A percentile compares a stretch with the other conserved stretches of the same genome.
Conservation (phyloP, 176 grass and related monocot species). For the Ananas comosus region DNA sequence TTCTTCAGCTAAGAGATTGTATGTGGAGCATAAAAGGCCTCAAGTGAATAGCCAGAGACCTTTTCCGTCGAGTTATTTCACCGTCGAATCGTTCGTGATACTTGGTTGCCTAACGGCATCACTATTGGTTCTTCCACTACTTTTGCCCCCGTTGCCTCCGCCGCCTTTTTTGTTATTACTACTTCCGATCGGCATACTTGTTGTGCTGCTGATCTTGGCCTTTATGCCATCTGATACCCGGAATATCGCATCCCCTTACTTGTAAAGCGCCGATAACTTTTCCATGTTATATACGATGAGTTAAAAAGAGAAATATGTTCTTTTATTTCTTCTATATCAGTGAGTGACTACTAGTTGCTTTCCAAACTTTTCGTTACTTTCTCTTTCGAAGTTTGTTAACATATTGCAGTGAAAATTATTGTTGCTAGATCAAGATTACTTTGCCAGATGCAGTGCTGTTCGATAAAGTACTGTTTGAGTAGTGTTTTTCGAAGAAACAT, state of each 20-base stretch:
- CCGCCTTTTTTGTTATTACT: slow-evolving; percentile 45
- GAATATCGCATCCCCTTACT: slow-evolving; percentile 15
- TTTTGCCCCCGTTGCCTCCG: slow-evolving; percentile 48
- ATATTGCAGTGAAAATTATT: too few species aligned
- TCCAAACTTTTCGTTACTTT: too few species aligned
- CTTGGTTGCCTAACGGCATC: slow-evolving; percentile 29
- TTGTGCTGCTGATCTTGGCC: slow-evolving; percentile 37
- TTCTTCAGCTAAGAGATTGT: background rate
- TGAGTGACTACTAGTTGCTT: background rate
- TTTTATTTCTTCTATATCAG: background rate
- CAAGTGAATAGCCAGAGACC: background rate
- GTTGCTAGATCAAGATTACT: too few species aligned
- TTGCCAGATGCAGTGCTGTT: background rate
- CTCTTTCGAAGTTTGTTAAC: too few species aligned
- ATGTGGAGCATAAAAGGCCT: background rate
- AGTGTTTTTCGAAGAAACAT: too few species aligned
- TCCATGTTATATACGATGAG: background rate
- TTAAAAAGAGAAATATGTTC: background rate
- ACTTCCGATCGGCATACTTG: slow-evolving; percentile 40
- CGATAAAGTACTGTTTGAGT: too few species aligned
- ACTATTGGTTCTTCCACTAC: slow-evolving; percentile 46
- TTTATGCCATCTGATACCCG: slow-evolving; percentile 46
- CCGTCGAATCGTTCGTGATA: slow-evolving; percentile 22
- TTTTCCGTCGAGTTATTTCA: slow-evolving; percentile 26
- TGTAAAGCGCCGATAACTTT: slow-evolving; percentile 2